phyloP scores from a whole-genome alignment of 1,284 basidiomycete species.

The Cutaneotrichosporon sp. region DNA sequence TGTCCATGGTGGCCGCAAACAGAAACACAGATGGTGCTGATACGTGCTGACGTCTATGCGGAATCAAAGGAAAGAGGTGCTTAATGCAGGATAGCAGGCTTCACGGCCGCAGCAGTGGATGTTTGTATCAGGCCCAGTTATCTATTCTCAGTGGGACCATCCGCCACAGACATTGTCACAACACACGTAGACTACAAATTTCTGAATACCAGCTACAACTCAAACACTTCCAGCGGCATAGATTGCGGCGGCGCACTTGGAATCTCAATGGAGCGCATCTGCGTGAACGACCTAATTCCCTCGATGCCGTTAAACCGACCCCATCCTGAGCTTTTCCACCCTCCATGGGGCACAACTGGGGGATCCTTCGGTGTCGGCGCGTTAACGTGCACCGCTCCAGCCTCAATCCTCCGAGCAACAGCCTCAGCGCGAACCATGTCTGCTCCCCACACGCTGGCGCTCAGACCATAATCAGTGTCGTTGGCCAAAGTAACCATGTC shows the following conservation, averaged over 20 bases:
- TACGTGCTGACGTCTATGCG: no score
- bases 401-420: conserved; percentile 53
- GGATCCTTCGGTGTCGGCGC: conserved; percentile 15
- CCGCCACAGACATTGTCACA: no score
- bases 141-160: no score
- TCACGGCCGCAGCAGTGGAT: no score
- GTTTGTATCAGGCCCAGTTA: no score
- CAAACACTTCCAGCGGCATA: conserved; percentile 16
- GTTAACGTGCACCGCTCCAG: conserved; percentile 26
- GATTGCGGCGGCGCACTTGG: not conserved
- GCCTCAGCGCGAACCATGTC: conserved; percentile 53
- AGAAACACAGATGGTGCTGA: no score
- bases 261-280: conserved; percentile 16
- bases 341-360: conserved; percentile 19
- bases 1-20: no score
- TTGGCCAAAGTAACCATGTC: conserved; percentile 53
- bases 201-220: conserved; percentile 1
- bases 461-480: conserved; percentile 56
- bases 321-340: conserved; percentile 28
- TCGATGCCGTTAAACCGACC: conserved; percentile 33
- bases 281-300: conserved; percentile 21
- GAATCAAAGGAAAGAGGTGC: no score
- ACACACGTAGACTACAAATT: no score
- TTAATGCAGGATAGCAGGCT: no score
- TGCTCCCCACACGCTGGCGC: conserved; percentile 56